phyloP scores from a whole-genome alignment of 2,329 filamentous ascomycete genomes.

The Diaporthe caulivora region DNA sequence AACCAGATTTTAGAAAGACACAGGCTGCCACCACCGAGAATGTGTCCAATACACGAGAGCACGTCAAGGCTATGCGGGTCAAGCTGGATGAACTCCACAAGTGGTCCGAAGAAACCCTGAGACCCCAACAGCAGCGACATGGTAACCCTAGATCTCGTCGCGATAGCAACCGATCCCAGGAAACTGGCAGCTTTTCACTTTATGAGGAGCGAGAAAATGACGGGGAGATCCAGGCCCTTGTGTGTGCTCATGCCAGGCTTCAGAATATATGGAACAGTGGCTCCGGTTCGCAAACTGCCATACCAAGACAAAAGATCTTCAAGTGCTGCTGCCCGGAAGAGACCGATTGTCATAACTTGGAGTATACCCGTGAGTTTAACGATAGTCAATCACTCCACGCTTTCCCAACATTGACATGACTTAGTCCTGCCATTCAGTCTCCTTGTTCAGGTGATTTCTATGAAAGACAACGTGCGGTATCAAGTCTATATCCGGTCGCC shows the following conservation, averaged over 20 bases:
- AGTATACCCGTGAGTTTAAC: neutral
- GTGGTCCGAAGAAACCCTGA: neutral
- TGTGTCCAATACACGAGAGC: neutral
- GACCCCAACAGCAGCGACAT: neutral
- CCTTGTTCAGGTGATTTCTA: neutral
- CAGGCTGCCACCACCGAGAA: neutral
- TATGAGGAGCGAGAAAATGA: neutral
- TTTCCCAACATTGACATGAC: neutral
- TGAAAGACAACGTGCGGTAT: neutral
- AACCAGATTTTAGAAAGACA: neutral
- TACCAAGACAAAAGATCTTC: neutral
- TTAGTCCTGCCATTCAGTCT: neutral
- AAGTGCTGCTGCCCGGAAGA: neutral
- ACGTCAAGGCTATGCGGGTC: neutral
- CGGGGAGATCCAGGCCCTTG: neutral
- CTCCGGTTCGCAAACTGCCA: neutral
- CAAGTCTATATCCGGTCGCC: neutral
- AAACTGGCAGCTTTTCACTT: neutral
- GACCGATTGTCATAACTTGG: neutral
- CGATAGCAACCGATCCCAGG: neutral
- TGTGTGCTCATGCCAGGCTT: neutral
- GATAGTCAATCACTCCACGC: fast-evolving
- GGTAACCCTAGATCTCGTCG: neutral
- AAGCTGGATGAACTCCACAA: neutral
- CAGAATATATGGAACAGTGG: neutral